Conservation (phyloP, 2,329 filamentous ascomycete species). For the Laburnicola sp. region DNA sequence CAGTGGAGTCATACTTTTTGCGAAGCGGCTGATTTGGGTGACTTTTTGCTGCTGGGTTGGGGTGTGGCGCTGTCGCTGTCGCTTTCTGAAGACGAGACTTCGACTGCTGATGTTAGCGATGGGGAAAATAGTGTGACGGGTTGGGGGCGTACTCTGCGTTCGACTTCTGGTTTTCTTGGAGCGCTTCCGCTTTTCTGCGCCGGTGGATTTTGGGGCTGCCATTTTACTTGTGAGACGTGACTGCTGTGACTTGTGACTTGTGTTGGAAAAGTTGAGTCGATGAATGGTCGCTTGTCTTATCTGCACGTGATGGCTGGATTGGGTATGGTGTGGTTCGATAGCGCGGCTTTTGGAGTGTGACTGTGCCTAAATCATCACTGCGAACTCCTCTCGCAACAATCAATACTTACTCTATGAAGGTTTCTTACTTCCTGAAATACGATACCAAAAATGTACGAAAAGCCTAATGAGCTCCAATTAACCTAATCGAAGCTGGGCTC, state of each 20-base stretch:
- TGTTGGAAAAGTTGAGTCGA: slow-evolving; percentile 21
- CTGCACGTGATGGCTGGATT: slow-evolving; percentile 24
- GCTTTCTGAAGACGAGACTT: slow-evolving; percentile 34
- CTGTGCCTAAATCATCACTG: too few species aligned
- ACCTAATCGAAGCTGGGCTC: too few species aligned
- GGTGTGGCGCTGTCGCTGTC: slow-evolving; percentile 28
- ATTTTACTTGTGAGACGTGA: slow-evolving; percentile 13
- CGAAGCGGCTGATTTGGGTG: not conserved
- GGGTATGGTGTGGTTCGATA: slow-evolving; percentile 5
- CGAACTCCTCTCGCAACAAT: too few species aligned
- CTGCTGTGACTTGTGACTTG: slow-evolving; percentile 2
- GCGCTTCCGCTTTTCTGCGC: slow-evolving; percentile 28
- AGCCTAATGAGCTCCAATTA: too few species aligned
- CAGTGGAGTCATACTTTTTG: too few species aligned
- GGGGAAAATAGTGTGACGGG: not conserved
- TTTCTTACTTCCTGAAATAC: too few species aligned
- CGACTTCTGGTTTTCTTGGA: slow-evolving; percentile 37
- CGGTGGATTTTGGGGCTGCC: slow-evolving; percentile 25
- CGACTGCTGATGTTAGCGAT: slow-evolving; percentile 17
- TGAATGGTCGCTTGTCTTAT: slow-evolving; percentile 34
- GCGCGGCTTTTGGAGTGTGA: not conserved
- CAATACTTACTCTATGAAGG: too few species aligned
- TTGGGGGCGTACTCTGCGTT: slow-evolving; percentile 28
- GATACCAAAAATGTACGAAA: too few species aligned
- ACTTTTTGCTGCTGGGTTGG: slow-evolving; percentile 30